Evolutionary conservation across 1,284 basidiomycete species (phyloP).

Genomic region (Sphaerobolus stellatus): DNA sequence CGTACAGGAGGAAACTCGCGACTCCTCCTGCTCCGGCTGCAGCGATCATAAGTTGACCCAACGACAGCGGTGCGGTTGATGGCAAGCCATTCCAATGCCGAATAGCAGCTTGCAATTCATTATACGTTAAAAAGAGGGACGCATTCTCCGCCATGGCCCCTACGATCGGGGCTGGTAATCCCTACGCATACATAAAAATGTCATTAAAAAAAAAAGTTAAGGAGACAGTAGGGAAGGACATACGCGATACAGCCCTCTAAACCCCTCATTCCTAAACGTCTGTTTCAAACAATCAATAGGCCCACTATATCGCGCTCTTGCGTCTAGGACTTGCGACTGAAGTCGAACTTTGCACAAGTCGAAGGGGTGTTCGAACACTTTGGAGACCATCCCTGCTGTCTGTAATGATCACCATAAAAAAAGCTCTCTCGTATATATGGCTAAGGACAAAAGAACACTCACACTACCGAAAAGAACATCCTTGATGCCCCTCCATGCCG

Average conservation of each 20-base stretch:
- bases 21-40: constrained; percentile 80
- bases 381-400: constrained; percentile 79
- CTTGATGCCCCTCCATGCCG: constrained; percentile 43
- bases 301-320: constrained; percentile 68
- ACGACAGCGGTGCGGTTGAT: constrained; percentile 43
- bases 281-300: constrained; percentile 79
- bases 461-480: constrained; percentile 63
- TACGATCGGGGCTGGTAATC: constrained; percentile 83
- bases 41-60: constrained; percentile 70
- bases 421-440: no score
- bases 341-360: constrained; percentile 84
- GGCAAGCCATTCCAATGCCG: constrained; percentile 38
- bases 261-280: constrained; percentile 76
- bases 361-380: constrained; percentile 85
- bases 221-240: constrained; percentile 30
- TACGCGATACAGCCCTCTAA: constrained; percentile 78
- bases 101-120: constrained; percentile 75
- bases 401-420: constrained; percentile 21
- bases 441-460: constrained; percentile 26
- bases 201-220: constrained; percentile 10
- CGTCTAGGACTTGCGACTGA: constrained; percentile 79
- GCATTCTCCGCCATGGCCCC: constrained; percentile 94
- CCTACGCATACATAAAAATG: constrained; percentile 45
- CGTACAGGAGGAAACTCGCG: constrained; percentile 79
- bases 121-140: constrained; percentile 83